Conservation (phyloP, 2,329 filamentous ascomycete species). For the Akanthomyces lecanii region DNA sequence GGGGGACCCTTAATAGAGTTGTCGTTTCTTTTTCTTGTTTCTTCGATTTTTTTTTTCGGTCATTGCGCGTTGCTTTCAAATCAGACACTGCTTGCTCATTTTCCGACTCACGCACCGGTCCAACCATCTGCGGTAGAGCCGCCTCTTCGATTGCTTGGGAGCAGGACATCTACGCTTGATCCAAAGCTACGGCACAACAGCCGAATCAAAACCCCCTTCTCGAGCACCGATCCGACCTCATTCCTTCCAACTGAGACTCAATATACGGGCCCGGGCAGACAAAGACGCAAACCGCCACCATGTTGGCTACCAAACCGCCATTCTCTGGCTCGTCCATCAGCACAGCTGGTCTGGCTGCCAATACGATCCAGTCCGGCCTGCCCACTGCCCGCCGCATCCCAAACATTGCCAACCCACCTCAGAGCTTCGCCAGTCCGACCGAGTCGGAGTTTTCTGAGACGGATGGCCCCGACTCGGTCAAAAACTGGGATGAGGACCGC, state of each 20-base stretch:
- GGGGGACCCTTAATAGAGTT: background rate
- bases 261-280: background rate
- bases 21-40: background rate
- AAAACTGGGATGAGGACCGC: conserved; percentile 86
- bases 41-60: background rate
- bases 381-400: conserved; percentile 50
- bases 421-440: conserved; percentile 74
- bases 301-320: conserved; percentile 71
- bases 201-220: background rate
- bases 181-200: background rate
- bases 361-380: conserved; percentile 45
- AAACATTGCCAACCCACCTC: conserved; percentile 44
- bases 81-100: background rate
- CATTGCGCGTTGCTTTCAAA: background rate
- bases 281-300: conserved; percentile 35
- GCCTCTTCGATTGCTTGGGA: background rate
- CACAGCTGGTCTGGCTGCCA: conserved; percentile 43
- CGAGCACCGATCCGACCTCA: background rate
- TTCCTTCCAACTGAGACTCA: background rate
- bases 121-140: background rate
- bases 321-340: conserved; percentile 54
- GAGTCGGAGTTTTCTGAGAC: conserved; percentile 89
- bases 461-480: conserved; percentile 70
- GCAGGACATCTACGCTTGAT: background rate
- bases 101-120: background rate